Conservation (phyloP, 2,329 filamentous ascomycete genomes). For the Rutstroemia sp. region DNA sequence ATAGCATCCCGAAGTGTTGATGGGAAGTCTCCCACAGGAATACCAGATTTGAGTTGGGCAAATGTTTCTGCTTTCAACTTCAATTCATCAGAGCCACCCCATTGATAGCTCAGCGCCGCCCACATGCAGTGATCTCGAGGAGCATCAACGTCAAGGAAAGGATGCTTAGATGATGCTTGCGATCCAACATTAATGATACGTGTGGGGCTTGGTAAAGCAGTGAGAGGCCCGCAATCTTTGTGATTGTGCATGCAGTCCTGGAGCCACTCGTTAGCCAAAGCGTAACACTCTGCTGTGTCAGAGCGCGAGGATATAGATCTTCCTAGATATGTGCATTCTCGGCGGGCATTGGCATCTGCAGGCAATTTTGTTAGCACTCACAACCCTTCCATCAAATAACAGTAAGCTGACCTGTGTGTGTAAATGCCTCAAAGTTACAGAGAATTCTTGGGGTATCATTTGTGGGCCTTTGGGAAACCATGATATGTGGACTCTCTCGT, state of each 20-base stretch:
- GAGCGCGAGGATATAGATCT: constrained; percentile 1
- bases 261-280: constrained; percentile 3
- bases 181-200: constrained; percentile 7
- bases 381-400: background rate
- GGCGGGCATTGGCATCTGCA: background rate
- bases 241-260: constrained; percentile 2
- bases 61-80: constrained; percentile 1
- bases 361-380: background rate
- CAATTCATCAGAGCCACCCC: background rate
- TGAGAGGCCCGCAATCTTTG: constrained; percentile 1
- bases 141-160: background rate
- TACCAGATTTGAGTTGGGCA: background rate
- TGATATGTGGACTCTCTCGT: constrained; percentile 2
- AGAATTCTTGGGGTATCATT: background rate
- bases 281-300: constrained; percentile 2
- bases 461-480: constrained; percentile 4
- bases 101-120: constrained; percentile 6
- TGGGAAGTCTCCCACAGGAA: background rate
- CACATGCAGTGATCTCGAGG: background rate
- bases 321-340: constrained; percentile 2
- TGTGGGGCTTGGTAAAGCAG: constrained; percentile 1
- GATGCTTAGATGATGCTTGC: background rate
- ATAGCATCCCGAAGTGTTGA: constrained; percentile 1
- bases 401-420: background rate
- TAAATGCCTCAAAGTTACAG: constrained; percentile 5